These are phyloP conservation scores for Heritiera fomes DNA, from an alignment of 345 rosid genomes.

Conservation along the genomic window DNA sequence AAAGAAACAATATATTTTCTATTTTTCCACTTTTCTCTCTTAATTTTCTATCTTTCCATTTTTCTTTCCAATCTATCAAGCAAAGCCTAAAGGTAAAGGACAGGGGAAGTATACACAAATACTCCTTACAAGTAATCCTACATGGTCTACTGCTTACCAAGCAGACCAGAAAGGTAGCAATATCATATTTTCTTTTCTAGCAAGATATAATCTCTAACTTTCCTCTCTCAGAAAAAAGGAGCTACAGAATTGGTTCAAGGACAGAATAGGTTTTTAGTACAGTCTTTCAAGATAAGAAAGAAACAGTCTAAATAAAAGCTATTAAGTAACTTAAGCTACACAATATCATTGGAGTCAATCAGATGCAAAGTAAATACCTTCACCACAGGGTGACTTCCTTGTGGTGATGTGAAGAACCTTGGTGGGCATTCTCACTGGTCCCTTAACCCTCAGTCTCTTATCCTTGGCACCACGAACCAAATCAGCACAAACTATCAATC, in stretches of 20 bases:
- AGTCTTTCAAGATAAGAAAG: too few species aligned
- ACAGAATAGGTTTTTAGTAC: not conserved
- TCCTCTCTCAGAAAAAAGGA: not conserved
- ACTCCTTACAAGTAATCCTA: not conserved
- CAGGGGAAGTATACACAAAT: not conserved
- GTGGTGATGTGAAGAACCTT: slow-evolving; percentile 57
- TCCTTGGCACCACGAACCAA: slow-evolving; percentile 61
- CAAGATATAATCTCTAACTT: not conserved
- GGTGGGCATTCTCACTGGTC: slow-evolving; percentile 61
- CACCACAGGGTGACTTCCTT: slow-evolving; percentile 62
- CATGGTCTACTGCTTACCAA: not conserved
- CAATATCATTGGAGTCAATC: not conserved
- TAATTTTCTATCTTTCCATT: too few species aligned
- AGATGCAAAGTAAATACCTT: slow-evolving; percentile 36
- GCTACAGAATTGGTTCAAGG: not conserved
- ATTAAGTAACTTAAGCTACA: not conserved
- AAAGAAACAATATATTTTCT: too few species aligned
- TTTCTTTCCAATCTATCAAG: too few species aligned
- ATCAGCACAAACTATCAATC: slow-evolving; percentile 45
- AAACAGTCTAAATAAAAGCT: not conserved
- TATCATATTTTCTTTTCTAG: not conserved
- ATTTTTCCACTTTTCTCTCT: too few species aligned
- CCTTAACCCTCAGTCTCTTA: slow-evolving; percentile 53
- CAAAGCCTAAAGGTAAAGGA: too few species aligned
- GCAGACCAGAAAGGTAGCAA: not conserved